Conservation (phyloP, 306 rosid species). For the Trifolium repens region DNA sequence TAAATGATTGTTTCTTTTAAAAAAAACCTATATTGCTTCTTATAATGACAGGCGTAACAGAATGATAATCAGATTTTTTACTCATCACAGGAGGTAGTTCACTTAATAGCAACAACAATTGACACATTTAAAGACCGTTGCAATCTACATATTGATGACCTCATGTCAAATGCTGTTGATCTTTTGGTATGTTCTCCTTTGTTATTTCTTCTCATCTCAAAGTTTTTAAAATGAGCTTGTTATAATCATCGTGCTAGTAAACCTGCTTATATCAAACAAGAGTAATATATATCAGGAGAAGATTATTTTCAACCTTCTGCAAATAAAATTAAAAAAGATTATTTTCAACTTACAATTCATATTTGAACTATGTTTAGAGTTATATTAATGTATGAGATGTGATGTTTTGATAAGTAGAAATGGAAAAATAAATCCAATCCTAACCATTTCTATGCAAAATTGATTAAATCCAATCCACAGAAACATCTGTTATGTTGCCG, state of each 20-base stretch:
- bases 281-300: background rate
- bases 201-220: background rate
- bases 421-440: background rate
- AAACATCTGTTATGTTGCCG: background rate
- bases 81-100: conserved; percentile 19
- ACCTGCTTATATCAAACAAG: background rate
- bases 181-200: conserved; percentile 31
- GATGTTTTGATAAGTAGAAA: background rate
- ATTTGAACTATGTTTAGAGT: background rate
- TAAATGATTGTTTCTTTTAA: too few species aligned
- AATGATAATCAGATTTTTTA: background rate
- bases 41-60: background rate
- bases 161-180: conserved; percentile 20
- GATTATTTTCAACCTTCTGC: background rate
- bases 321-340: background rate
- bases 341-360: background rate
- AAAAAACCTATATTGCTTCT: too few species aligned
- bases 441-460: background rate
- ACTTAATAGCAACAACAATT: conserved; percentile 16
- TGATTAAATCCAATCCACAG: background rate
- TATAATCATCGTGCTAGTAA: background rate
- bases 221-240: background rate
- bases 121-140: background rate
- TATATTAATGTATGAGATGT: background rate
- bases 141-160: conserved; percentile 16